Conservation (phyloP, 257 asterid genomes). For the Petunia secreta region DNA sequence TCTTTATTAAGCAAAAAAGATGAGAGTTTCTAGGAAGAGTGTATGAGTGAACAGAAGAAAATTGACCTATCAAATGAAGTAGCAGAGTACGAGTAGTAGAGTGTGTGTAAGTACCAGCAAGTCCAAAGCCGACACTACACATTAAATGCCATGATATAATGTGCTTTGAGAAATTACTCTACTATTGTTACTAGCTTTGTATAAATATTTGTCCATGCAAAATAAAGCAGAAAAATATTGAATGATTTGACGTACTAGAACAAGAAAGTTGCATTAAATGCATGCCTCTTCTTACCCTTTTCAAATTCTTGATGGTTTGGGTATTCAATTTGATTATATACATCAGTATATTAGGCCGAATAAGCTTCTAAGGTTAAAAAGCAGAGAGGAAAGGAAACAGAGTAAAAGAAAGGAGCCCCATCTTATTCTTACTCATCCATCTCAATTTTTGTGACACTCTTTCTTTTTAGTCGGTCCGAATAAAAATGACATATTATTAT, state of each 20-base stretch:
- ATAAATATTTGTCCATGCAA: neutral
- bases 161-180: slow-evolving; percentile 7
- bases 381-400: neutral
- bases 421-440: slow-evolving; percentile 53
- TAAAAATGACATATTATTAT: no score
- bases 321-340: slow-evolving; percentile 6
- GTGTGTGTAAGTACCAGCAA: slow-evolving; percentile 43
- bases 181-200: neutral
- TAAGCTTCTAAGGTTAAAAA: neutral
- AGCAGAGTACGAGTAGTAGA: slow-evolving; percentile 31
- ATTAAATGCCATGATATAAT: slow-evolving; percentile 45
- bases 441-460: no score
- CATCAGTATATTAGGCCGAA: neutral
- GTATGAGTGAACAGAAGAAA: slow-evolving; percentile 15
- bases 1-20: neutral
- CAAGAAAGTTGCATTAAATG: slow-evolving; percentile 49
- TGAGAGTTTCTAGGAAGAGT: slow-evolving; percentile 7
- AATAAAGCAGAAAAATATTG: slow-evolving; percentile 38
- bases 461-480: no score
- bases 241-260: slow-evolving; percentile 49
- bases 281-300: slow-evolving; percentile 38
- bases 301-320: neutral
- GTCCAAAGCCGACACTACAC: slow-evolving; percentile 50
- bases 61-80: slow-evolving; percentile 28
- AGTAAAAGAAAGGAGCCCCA: neutral